Conservation (phyloP, 2,329 filamentous ascomycete species). For the Corynespora cassiicola region DNA sequence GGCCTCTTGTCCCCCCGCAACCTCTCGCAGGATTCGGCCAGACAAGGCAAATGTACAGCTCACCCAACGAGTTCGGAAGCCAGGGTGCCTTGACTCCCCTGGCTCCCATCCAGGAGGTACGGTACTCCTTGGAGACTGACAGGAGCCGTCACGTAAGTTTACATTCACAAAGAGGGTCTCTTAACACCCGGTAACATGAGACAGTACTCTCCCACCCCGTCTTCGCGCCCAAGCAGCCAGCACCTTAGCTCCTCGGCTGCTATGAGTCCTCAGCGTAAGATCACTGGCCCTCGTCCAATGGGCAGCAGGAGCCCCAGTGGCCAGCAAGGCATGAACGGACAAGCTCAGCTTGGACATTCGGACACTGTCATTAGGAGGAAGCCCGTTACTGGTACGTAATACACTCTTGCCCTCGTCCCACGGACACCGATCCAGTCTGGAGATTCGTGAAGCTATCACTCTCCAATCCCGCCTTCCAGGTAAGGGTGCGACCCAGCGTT, state of each 20-base stretch:
- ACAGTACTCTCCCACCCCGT: conserved; percentile 41
- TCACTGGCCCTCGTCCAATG: conserved; percentile 58
- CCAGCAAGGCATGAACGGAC: conserved; percentile 22
- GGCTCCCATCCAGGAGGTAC: conserved; percentile 59
- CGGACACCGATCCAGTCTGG: neutral
- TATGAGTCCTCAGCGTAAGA: conserved; percentile 49
- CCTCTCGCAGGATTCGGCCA: conserved; percentile 45
- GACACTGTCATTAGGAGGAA: conserved; percentile 45
- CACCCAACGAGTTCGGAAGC: conserved; percentile 42
- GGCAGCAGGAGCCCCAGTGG: conserved; percentile 55
- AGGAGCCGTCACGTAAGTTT: conserved; percentile 33
- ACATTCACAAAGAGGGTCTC: neutral
- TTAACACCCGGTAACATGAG: conserved; percentile 14
- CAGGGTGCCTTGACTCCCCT: conserved; percentile 48
- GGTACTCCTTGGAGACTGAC: conserved; percentile 58
- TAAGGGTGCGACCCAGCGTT: conserved; percentile 9
- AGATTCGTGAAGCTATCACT: too few relatives aligned
- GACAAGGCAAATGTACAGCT: conserved; percentile 47
- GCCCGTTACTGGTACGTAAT: conserved; percentile 39
- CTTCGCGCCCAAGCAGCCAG: conserved; percentile 34
- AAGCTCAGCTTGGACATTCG: conserved; percentile 31
- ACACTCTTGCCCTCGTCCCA: neutral
- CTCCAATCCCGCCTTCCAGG: conserved; percentile 5
- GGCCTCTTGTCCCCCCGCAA: conserved; percentile 63
- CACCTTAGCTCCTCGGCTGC: conserved; percentile 30